A percentile compares a stretch with the other conserved stretches of the same genome.
phyloP scores from a whole-genome alignment of 1,139 yeast species.

The Suhomyces coccinellae region DNA sequence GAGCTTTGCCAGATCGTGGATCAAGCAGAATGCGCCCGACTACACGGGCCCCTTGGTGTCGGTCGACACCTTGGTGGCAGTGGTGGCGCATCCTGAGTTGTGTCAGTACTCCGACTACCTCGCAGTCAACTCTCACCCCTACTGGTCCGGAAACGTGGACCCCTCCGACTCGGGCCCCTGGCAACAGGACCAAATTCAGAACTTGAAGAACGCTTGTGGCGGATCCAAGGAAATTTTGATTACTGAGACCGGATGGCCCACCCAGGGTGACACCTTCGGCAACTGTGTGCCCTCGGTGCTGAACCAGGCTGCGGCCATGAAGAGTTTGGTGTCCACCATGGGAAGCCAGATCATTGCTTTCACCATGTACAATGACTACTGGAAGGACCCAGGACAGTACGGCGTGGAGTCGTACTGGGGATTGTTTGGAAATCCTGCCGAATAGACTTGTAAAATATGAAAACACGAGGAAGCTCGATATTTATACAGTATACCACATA shows the following conservation, averaged over 20 bases:
- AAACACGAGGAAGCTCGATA: too few relatives aligned
- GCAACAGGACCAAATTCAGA: slow-evolving; percentile 64
- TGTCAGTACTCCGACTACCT: slow-evolving; percentile 74
- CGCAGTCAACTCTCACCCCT: slow-evolving; percentile 82
- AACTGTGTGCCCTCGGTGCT: slow-evolving; percentile 66
- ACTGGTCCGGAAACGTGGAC: slow-evolving; percentile 68
- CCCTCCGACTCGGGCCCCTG: slow-evolving; percentile 72
- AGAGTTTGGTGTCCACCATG: slow-evolving; percentile 53
- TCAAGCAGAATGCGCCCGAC: slow-evolving; percentile 51
- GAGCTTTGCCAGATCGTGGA: slow-evolving; percentile 56
- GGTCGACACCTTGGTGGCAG: slow-evolving; percentile 79
- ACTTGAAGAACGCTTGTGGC: slow-evolving; percentile 67
- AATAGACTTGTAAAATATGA: slow-evolving; percentile 1
- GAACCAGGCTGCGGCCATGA: slow-evolving; percentile 63
- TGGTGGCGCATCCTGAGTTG: slow-evolving; percentile 66
- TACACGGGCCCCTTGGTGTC: slow-evolving; percentile 73
- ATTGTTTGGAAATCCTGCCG: slow-evolving; percentile 20
- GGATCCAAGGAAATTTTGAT: slow-evolving; percentile 58
- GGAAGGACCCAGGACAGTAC: slow-evolving; percentile 72
- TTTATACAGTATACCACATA: slow-evolving; percentile 1
- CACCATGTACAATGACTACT: slow-evolving; percentile 73
- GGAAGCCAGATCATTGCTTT: slow-evolving; percentile 62
- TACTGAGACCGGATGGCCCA: slow-evolving; percentile 85
- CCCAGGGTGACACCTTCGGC: slow-evolving; percentile 64
- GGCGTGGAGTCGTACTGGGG: slow-evolving; percentile 79